A percentile compares a stretch with the other conserved stretches of the same genome.
Conservation (phyloP, 495 filamentous ascomycete species). For the Xylaria nigripes region DNA sequence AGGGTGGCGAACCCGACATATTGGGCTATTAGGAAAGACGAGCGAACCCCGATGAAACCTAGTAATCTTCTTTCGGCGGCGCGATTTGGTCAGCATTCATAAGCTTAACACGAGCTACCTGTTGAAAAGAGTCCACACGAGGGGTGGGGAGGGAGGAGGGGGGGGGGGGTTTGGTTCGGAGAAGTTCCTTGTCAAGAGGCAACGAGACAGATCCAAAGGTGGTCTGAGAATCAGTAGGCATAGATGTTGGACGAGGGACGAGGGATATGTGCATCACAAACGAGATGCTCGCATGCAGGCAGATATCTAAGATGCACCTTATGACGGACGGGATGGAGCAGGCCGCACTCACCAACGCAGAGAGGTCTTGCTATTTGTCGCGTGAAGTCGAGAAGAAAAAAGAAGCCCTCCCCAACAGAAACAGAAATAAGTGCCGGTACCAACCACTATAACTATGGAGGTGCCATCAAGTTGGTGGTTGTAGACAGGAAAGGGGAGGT, state of each 20-base stretch:
- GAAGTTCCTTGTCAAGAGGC: neutral
- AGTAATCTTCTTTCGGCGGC: neutral
- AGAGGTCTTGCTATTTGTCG: neutral
- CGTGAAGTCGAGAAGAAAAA: neutral
- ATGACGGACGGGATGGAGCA: neutral
- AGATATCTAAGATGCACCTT: slow-evolving; percentile 2
- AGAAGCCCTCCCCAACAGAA: neutral
- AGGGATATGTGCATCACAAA: slow-evolving; percentile 6
- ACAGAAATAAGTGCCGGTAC: neutral
- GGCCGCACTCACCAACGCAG: slow-evolving; percentile 5
- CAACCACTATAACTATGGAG: neutral
- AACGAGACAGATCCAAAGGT: slow-evolving; percentile 2
- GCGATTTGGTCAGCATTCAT: slow-evolving; percentile 3
- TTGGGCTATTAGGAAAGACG: neutral
- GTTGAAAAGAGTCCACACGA: neutral
- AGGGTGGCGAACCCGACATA: slow-evolving; percentile 26
- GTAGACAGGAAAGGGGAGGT: slow-evolving; percentile 1
- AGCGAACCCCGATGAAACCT: neutral
- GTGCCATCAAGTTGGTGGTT: slow-evolving; percentile 1
- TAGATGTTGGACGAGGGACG: neutral
- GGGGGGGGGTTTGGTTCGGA: too few species aligned
- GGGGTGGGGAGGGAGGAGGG: neutral
- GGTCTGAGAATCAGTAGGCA: neutral
- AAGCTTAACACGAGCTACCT: neutral
- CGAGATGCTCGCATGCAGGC: slow-evolving; percentile 6